These are phyloP conservation scores for Boletus subcaerulescens DNA, from an alignment of 768 basidiomycete genomes.

Conservation along the genomic window DNA sequence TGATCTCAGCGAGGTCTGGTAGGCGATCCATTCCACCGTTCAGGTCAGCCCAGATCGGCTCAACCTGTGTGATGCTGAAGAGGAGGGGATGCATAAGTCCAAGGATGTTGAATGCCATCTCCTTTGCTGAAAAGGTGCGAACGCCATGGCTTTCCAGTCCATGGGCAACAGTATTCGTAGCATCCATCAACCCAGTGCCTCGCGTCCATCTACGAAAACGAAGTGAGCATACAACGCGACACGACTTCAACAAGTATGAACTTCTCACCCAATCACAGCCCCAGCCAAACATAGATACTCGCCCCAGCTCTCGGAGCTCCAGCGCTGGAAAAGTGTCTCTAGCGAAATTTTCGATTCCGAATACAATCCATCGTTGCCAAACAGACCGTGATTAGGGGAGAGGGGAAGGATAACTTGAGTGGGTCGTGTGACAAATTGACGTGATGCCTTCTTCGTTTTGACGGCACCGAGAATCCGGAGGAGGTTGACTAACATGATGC, in stretches of 20 bases:
- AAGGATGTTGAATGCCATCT: constrained; percentile 99
- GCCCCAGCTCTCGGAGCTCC: constrained; percentile 98
- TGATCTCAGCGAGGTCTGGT: constrained; percentile 91
- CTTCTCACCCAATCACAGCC: constrained; percentile 89
- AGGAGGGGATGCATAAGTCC: constrained; percentile 98
- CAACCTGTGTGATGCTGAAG: constrained; percentile 99
- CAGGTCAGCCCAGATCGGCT: constrained; percentile 98
- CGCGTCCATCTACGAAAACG: constrained; percentile 78
- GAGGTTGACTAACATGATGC: constrained; percentile 98
- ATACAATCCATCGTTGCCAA: constrained; percentile 97
- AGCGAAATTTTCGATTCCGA: constrained; percentile 98
- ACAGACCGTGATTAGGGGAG: constrained; percentile 96
- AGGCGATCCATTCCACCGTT: constrained; percentile 98
- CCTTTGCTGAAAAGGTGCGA: constrained; percentile 98
- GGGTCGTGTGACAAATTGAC: constrained; percentile 94
- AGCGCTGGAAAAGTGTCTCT: constrained; percentile 97
- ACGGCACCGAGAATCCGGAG: constrained; percentile 95
- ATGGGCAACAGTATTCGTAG: constrained; percentile 91
- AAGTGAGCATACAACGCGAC: constrained; percentile 8
- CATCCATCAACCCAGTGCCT: constrained; percentile 95
- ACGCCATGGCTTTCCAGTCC: constrained; percentile 92
- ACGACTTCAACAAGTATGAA: constrained; percentile 4
- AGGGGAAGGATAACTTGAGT: constrained; percentile 98
- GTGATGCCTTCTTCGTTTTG: constrained; percentile 96
- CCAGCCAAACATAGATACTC: constrained; percentile 98